These are phyloP conservation scores for Coprinopsis cinerea DNA, from an alignment of 768 basidiomycete genomes.

Conservation along the genomic window DNA sequence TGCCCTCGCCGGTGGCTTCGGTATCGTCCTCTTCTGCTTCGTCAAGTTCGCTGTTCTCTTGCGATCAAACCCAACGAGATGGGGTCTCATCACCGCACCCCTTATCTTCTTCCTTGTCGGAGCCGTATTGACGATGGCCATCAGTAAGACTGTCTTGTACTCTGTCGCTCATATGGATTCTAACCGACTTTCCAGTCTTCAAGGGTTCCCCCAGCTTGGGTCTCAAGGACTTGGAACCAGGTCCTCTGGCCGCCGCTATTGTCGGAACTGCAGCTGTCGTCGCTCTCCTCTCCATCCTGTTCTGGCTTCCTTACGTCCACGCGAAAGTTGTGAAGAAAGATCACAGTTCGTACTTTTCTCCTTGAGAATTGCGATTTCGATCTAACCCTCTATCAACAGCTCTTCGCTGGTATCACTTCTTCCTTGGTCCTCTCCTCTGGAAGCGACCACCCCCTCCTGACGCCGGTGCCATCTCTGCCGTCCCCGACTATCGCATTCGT, in stretches of 20 bases:
- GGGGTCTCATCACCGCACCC: constrained; percentile 20
- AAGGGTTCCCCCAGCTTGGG: constrained; percentile 21
- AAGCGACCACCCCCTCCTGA: constrained; percentile 19
- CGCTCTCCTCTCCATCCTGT: constrained; percentile 18
- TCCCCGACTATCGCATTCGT: constrained; percentile 23
- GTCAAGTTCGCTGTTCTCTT: constrained; percentile 22
- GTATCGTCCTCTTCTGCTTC: constrained; percentile 15
- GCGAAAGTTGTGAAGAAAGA: constrained; percentile 22
- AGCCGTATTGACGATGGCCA: constrained; percentile 21
- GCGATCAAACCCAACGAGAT: constrained; percentile 18
- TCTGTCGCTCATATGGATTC: background rate
- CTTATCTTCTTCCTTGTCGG: constrained; percentile 23
- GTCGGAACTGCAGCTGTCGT: constrained; percentile 18
- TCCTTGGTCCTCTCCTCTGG: constrained; percentile 23
- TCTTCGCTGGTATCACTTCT: constrained; percentile 25
- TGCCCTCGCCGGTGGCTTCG: constrained; percentile 15
- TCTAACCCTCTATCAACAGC: constrained; percentile 10
- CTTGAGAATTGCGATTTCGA: background rate
- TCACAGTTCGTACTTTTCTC: constrained; percentile 16
- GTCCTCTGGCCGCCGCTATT: constrained; percentile 18
- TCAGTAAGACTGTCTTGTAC: constrained; percentile 4
- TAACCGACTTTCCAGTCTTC: constrained; percentile 9
- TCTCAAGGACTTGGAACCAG: constrained; percentile 14
- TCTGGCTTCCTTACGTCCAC: constrained; percentile 26
- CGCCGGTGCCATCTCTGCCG: constrained; percentile 12